Evolutionary conservation across 2,329 filamentous ascomycete genomes (phyloP), one percentile per base, ranked within the genome.

Genomic region (Aspergillus tubingensis): DNA sequence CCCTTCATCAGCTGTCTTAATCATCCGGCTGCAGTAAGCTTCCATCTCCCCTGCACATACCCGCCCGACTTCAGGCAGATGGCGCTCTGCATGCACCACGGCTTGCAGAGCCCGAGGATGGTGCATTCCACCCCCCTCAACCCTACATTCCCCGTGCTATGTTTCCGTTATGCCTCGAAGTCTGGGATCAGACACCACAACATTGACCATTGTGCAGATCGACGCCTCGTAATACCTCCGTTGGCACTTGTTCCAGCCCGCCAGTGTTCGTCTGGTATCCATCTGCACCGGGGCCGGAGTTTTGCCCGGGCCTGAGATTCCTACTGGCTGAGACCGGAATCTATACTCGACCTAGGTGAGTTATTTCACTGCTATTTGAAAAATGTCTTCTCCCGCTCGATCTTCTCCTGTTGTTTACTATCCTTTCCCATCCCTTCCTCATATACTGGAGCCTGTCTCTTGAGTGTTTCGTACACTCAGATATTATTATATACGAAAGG

Each of bases 51-150:
- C 50, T 50, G 27, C n/a, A 53, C 41, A 55, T 61, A 58, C 55
- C 51, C 56, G 39, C 39, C 52, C n/a, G 23, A 30, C 52, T 43
- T 38, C 38, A 43, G 52, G 17, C 27, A 52, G 27, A 38, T 36
- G 32, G 32, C 11, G 32, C 51, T 25, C 39, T 36, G 53, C 53
- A 55, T 55, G 41, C 30, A 43, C 57, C 43, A 23, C 32, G 41
- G 54, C 47, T 50, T 27, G 49, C 32, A 36, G 50, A 44, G 30
- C 52, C 32, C 51, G 23, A 44, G 44, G 50, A 39, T 54, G 49
- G 44, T 52, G 52, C 67, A 69, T 69, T 68, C 67, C 67, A 32
- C 17, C 44, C 30, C 60, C 59, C 50, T 55, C 55, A 41, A 63
- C 49, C 62, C 62, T 68, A 57, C 67, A 69, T 69, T 69, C 50